These are phyloP conservation scores for Suillus paluster DNA, from an alignment of 768 basidiomycete genomes.

Conservation along the genomic window DNA sequence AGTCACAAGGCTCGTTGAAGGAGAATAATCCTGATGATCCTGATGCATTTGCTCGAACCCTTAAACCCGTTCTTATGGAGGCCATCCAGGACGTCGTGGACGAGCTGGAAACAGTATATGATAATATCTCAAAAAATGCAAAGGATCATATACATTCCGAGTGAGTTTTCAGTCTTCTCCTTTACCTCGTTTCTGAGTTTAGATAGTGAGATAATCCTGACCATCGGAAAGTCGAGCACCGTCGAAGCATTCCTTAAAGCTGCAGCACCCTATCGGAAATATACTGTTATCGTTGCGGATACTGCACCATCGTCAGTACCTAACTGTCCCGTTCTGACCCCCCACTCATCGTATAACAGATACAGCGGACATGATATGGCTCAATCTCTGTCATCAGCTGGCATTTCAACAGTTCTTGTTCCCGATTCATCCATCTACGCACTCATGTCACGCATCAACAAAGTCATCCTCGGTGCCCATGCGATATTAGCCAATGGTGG, in stretches of 20 bases:
- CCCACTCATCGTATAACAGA: conserved; percentile 42
- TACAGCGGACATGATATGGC: conserved; percentile 90
- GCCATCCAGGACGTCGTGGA: conserved; percentile 96
- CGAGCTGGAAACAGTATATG: conserved; percentile 94
- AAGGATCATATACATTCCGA: conserved; percentile 98
- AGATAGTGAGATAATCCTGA: conserved; percentile 89
- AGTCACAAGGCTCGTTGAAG: conserved; percentile 59
- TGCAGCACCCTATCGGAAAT: conserved; percentile 88
- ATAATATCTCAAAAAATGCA: conserved; percentile 92
- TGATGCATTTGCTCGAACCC: conserved; percentile 72
- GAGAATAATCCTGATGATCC: conserved; percentile 79
- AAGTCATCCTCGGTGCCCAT: conserved; percentile 93
- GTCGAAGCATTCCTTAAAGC: conserved; percentile 93
- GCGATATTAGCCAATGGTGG: conserved; percentile 97
- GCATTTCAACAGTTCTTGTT: conserved; percentile 93
- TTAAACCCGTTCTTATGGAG: conserved; percentile 95
- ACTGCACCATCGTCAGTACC: conserved; percentile 85
- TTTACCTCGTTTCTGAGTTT: background rate
- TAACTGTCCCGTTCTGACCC: conserved; percentile 6
- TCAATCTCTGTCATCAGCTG: conserved; percentile 72
- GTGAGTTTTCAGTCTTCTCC: conserved; percentile 51
- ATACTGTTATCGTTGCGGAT: conserved; percentile 95
- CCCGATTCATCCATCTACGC: conserved; percentile 97
- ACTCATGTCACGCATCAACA: conserved; percentile 95
- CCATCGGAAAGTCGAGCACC: conserved; percentile 92